Evolutionary conservation across 2,329 filamentous ascomycete genomes (phyloP), one percentile per base, ranked within the genome.

Genomic region (Lachnellula arida): DNA sequence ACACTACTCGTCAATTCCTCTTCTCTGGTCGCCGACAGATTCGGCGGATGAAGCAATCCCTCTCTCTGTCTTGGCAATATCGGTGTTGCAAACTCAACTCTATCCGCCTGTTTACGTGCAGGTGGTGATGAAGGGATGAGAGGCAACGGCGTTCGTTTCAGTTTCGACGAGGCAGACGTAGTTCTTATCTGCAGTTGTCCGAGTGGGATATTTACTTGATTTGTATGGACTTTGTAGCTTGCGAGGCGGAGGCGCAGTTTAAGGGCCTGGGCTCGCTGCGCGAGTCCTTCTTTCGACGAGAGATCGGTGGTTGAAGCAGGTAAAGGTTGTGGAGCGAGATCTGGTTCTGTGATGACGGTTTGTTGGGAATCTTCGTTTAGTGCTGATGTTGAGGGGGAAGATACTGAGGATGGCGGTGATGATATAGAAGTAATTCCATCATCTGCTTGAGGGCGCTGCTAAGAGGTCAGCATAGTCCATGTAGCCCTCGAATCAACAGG

Each of bases 191-290:
- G 75, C 19, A 91, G 75, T 46, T 81, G 73, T 54, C 84, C 76
- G 58, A 89, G 78, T 1, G 87, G 85, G 28, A 88, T 77, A 55
- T 81, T 74, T 53, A 84, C 80, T 71, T 92, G 88, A 57, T 87
- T 84, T 2, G 88, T 91, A 55, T 79, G 80, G 62, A 92, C 77
- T 72, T 91, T 91, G 76, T 91, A 91, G 66, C 81, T 81, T 14
- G 87, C 88, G 19, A 91, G 79, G 28, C 81, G 78, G 15, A 92
- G 80, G n/a, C 87, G 81, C 9, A 89, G 78, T 51, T 80, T 80
- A 46, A 91, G 75, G 49, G 84, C 81, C 66, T 87, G 81, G 19
- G 84, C 85, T 72, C 81, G 80, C 79, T 88, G 44, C 53, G 32
- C 37, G 35, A 61, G 53, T 46, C 65, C 51, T 44, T 56, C 60